Evolutionary conservation across 331 rosid species (phyloP).

Genomic region (Ulmus americana): DNA sequence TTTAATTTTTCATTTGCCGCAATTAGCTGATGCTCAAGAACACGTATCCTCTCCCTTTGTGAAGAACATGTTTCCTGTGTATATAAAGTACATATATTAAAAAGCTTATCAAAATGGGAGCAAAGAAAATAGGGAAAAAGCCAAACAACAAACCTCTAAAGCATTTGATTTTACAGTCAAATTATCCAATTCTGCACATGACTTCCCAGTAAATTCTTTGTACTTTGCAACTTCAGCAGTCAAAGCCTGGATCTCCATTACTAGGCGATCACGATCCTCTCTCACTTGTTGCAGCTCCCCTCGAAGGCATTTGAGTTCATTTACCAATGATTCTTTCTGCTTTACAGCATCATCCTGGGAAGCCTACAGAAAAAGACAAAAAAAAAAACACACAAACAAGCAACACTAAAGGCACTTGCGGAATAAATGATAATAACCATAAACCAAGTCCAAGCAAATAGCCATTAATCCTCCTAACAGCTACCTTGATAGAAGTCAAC

Average conservation of each 20-base stretch:
- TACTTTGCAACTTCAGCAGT: conserved; percentile 44
- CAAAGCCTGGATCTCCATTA: conserved; percentile 44
- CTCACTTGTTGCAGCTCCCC: conserved; percentile 69
- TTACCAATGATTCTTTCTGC: conserved; percentile 44
- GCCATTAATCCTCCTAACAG: too few species aligned
- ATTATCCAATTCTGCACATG: conserved; percentile 50
- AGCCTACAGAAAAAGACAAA: conserved; percentile 36
- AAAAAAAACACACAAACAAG: conserved; percentile 10
- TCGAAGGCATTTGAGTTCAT: conserved; percentile 56
- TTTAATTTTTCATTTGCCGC: conserved; percentile 61
- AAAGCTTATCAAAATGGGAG: background rate
- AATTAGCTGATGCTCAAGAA: conserved; percentile 42
- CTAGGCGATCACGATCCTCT: conserved; percentile 70
- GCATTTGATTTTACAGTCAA: conserved; percentile 50
- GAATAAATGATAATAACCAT: background rate
- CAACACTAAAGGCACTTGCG: background rate
- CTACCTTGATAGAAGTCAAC: conserved; percentile 57
- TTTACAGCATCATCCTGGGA: conserved; percentile 54
- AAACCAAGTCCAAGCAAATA: too few species aligned
- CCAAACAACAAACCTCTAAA: conserved; percentile 50
- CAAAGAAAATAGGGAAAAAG: background rate
- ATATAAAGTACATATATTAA: background rate
- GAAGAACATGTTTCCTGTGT: conserved; percentile 69
- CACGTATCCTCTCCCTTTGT: conserved; percentile 51
- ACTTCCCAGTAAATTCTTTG: conserved; percentile 38